These are phyloP conservation scores for Podila epicladia DNA, from an alignment of 192 early-diverging fungal genomes.

Conservation along the genomic window DNA sequence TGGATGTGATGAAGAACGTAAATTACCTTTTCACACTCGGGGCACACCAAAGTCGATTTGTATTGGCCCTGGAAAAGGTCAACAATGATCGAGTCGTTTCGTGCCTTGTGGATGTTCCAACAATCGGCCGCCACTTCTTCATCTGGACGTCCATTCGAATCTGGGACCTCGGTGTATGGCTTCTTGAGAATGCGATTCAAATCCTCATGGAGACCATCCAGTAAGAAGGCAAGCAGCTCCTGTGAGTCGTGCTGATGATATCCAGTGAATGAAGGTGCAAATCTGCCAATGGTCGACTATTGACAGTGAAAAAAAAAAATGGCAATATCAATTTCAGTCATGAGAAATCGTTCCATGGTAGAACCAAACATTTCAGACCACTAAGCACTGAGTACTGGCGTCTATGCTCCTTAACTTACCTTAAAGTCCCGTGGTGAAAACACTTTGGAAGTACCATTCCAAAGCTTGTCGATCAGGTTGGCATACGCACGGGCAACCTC, in stretches of 20 bases:
- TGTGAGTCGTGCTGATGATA: slow-evolving; percentile 97
- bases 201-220: slow-evolving; percentile 94
- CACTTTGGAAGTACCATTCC: slow-evolving; percentile 60
- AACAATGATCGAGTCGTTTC: slow-evolving; percentile 90
- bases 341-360: too few relatives aligned
- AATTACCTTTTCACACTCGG: slow-evolving; percentile 71
- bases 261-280: slow-evolving; percentile 79
- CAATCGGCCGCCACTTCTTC: slow-evolving; percentile 58
- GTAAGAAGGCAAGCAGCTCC: slow-evolving; percentile 89
- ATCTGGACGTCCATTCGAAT: slow-evolving; percentile 48
- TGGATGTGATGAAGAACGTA: slow-evolving; percentile 59
- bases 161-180: slow-evolving; percentile 49
- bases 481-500: slow-evolving; percentile 76
- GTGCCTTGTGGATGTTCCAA: slow-evolving; percentile 70
- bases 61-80: slow-evolving; percentile 92
- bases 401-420: slow-evolving; percentile 23
- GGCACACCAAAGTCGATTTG: slow-evolving; percentile 72
- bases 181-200: slow-evolving; percentile 76
- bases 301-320: slow-evolving; percentile 52
- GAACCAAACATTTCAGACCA: too few relatives aligned
- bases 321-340: too few relatives aligned
- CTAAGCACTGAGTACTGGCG: too few relatives aligned
- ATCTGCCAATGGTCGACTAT: slow-evolving; percentile 67
- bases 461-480: slow-evolving; percentile 69
- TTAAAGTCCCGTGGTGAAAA: slow-evolving; percentile 86